phyloP scores from a whole-genome alignment of 2,329 filamentous ascomycete species.

The Exophiala aquamarina region DNA sequence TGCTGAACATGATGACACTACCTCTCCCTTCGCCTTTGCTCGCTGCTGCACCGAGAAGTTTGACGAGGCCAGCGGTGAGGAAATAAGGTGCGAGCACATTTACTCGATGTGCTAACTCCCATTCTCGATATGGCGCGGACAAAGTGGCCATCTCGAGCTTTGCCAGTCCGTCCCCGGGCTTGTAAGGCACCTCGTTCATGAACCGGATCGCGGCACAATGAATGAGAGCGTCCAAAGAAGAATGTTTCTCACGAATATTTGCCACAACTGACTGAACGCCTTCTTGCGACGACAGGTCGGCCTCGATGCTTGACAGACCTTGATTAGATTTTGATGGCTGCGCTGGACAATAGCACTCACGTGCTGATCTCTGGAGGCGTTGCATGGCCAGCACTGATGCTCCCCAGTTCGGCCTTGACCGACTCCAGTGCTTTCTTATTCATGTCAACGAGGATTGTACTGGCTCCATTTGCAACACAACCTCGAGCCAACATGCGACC shows the following conservation, averaged over 20 bases:
- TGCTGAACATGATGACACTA: constrained; percentile 27
- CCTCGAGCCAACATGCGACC: constrained; percentile 22
- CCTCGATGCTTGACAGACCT: constrained; percentile 11
- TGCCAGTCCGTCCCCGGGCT: constrained; percentile 12
- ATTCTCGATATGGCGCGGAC: constrained; percentile 17
- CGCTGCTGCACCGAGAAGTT: constrained; percentile 21
- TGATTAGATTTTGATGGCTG: too few relatives aligned
- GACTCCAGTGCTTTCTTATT: constrained; percentile 15
- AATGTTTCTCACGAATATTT: constrained; percentile 5
- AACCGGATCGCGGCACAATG: constrained; percentile 18
- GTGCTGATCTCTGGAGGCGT: too few relatives aligned
- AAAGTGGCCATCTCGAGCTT: constrained; percentile 18
- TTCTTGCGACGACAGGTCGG: constrained; percentile 17
- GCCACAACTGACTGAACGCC: constrained; percentile 14
- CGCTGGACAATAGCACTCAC: too few relatives aligned
- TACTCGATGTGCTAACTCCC: too few relatives aligned
- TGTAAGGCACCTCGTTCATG: constrained; percentile 17
- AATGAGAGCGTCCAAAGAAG: constrained; percentile 13
- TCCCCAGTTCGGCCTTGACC: constrained; percentile 9
- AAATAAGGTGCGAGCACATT: constrained; percentile 26
- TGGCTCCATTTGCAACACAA: constrained; percentile 24
- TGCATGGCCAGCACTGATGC: too few relatives aligned
- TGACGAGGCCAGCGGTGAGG: constrained; percentile 23
- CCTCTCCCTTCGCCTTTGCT: constrained; percentile 23
- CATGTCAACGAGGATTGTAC: constrained; percentile 16